Evolutionary conservation across 2,329 filamentous ascomycete genomes (phyloP).

Genomic region (Paraphoma chrysanthemicola): DNA sequence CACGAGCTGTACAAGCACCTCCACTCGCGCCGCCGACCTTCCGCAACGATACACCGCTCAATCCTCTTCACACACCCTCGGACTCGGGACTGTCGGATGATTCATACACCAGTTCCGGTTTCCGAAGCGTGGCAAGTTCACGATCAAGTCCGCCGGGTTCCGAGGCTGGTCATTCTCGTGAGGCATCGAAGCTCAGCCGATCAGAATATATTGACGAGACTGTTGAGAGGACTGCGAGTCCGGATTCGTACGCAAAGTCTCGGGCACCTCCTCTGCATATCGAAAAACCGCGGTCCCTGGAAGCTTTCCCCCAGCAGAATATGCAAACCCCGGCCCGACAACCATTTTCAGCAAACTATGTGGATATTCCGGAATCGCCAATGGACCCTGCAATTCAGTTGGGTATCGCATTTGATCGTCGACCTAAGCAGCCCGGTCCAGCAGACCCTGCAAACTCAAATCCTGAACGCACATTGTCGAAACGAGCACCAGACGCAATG

Average conservation of each 20-base stretch:
- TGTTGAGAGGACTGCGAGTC: slow-evolving; percentile 35
- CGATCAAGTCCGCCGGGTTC: slow-evolving; percentile 49
- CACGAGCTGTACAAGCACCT: slow-evolving; percentile 27
- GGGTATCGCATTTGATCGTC: slow-evolving; percentile 32
- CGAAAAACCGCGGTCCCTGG: background rate
- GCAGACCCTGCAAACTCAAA: slow-evolving; percentile 22
- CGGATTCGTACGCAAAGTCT: slow-evolving; percentile 35
- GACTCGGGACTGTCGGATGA: slow-evolving; percentile 51
- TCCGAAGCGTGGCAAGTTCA: slow-evolving; percentile 45
- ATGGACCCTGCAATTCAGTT: slow-evolving; percentile 50
- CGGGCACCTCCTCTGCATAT: slow-evolving; percentile 14
- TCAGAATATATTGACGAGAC: slow-evolving; percentile 33
- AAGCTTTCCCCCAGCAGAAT: slow-evolving; percentile 4
- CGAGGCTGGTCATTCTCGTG: slow-evolving; percentile 42
- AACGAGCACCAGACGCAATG: slow-evolving; percentile 17
- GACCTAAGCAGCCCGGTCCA: slow-evolving; percentile 15
- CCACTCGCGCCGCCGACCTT: slow-evolving; percentile 26
- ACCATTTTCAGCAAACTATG: slow-evolving; percentile 28
- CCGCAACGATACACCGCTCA: slow-evolving; percentile 30
- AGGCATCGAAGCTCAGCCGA: slow-evolving; percentile 36
- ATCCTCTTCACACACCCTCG: slow-evolving; percentile 46
- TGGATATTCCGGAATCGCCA: slow-evolving; percentile 44
- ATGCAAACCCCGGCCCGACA: slow-evolving; percentile 26
- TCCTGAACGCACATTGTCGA: slow-evolving; percentile 18
- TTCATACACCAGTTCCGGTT: slow-evolving; percentile 43